Conservation (phyloP, 305 asterid species). For the Lippia alba region DNA sequence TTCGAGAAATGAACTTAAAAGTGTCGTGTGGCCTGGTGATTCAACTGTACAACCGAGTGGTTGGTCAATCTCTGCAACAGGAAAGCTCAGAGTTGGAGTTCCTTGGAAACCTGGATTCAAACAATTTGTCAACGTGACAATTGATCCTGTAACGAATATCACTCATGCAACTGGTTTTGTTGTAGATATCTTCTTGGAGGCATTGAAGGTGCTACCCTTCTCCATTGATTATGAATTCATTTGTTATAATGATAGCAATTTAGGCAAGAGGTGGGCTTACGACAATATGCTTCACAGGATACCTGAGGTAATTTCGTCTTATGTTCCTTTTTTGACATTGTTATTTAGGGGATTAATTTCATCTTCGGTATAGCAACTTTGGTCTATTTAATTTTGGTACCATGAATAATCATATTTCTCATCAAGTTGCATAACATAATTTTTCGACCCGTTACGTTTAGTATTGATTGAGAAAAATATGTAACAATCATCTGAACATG, state of each 20-base stretch:
- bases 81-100: conserved; percentile 46
- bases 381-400: too few relatives aligned
- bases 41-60: conserved; percentile 40
- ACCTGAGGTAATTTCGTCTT: conserved; percentile 35
- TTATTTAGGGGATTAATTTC: too few relatives aligned
- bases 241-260: conserved; percentile 20
- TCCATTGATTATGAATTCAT: conserved; percentile 18
- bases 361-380: too few relatives aligned
- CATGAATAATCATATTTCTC: too few relatives aligned
- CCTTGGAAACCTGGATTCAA: conserved; percentile 44
- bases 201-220: conserved; percentile 27
- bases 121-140: conserved; percentile 34
- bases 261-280: conserved; percentile 19
- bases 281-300: conserved; percentile 38
- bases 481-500: too few relatives aligned
- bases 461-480: too few relatives aligned
- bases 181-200: conserved; percentile 45
- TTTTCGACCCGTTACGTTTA: too few relatives aligned
- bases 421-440: too few relatives aligned
- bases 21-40: conserved; percentile 57
- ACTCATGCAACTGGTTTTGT: conserved; percentile 41
- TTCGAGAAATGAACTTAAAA: conserved; percentile 30
- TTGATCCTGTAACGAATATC: conserved; percentile 34
- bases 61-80: conserved; percentile 39
- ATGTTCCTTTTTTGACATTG: too few relatives aligned